Conservation (phyloP, 768 basidiomycete species). For the Bullera alba region DNA sequence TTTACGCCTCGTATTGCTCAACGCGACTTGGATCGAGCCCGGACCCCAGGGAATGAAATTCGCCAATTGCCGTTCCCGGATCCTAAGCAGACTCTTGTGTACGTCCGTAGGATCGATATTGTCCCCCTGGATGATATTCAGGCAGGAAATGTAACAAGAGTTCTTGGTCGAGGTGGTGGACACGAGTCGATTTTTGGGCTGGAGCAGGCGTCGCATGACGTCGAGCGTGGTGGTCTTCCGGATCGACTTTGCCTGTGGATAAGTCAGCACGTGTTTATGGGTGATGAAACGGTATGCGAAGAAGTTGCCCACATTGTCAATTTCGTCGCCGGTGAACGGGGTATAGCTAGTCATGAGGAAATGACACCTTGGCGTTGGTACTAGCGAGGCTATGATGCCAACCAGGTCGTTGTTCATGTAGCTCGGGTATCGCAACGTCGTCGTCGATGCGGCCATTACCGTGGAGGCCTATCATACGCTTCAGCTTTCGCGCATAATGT, state of each 20-base stretch:
- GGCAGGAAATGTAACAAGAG: slow-evolving; percentile 85
- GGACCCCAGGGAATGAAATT: slow-evolving; percentile 99
- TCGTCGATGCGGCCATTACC: slow-evolving; percentile 95
- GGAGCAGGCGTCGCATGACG: slow-evolving; percentile 93
- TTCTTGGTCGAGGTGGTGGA: slow-evolving; percentile 55
- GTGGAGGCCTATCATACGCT: slow-evolving; percentile 70
- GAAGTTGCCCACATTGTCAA: slow-evolving; percentile 67
- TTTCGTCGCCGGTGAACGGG: slow-evolving; percentile 92
- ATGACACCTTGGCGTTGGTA: slow-evolving; percentile 94
- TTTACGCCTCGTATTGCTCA: slow-evolving; percentile 76
- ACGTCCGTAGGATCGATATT: slow-evolving; percentile 98
- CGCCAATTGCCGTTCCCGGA: slow-evolving; percentile 90
- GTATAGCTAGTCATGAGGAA: slow-evolving; percentile 99
- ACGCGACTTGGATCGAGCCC: slow-evolving; percentile 92
- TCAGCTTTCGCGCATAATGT: not conserved
- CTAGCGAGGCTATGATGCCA: slow-evolving; percentile 90
- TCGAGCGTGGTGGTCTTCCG: slow-evolving; percentile 94
- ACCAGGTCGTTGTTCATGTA: slow-evolving; percentile 99
- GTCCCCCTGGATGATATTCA: slow-evolving; percentile 98
- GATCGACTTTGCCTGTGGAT: slow-evolving; percentile 78
- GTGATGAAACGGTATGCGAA: not conserved
- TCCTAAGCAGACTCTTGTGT: slow-evolving; percentile 92
- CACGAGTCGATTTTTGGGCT: slow-evolving; percentile 98
- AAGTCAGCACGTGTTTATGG: not conserved
- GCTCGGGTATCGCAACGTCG: slow-evolving; percentile 91